These are phyloP conservation scores for Quercus rubra DNA, from an alignment of 306 rosid species.

Conservation along the genomic window DNA sequence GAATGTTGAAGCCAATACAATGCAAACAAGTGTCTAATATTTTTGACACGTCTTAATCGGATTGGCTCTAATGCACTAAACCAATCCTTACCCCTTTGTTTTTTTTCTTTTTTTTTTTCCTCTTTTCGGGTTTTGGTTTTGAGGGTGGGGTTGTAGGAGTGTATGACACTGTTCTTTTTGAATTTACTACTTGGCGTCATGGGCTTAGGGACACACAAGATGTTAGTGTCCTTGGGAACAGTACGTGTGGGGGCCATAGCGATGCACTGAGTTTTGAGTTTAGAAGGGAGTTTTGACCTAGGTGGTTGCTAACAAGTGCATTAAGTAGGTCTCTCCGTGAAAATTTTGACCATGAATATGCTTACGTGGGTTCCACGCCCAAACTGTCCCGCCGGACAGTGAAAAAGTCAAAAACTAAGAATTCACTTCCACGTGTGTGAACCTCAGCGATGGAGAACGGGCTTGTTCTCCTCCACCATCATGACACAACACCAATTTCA, in stretches of 20 bases:
- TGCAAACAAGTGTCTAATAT: not conserved
- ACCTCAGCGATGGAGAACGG: constrained; percentile 16
- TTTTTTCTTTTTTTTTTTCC: not conserved
- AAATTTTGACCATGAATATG: constrained; percentile 24
- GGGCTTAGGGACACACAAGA: no score
- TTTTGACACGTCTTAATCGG: not conserved
- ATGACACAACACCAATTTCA: constrained; percentile 18
- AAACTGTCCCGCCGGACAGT: constrained; percentile 20
- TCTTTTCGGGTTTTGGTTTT: not conserved
- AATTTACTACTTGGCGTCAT: not conserved
- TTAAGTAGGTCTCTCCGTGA: constrained; percentile 13
- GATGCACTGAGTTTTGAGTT: no score
- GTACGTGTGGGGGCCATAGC: not conserved
- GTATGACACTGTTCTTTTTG: not conserved
- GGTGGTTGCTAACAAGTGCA: constrained; percentile 18
- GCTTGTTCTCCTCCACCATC: constrained; percentile 16
- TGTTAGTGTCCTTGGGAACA: not conserved
- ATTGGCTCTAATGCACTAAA: no score
- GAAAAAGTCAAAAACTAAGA: constrained; percentile 55
- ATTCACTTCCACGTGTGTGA: constrained; percentile 42
- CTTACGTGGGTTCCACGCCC: constrained; percentile 33
- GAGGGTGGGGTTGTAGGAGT: not conserved
- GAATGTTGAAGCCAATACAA: no score
- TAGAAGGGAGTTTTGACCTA: constrained; percentile 44
- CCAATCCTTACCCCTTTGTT: not conserved